Evolutionary conservation across 2,329 filamentous ascomycete genomes (phyloP), one percentile per base, ranked within the genome.

Genomic region (Aurifilum marmelostoma): DNA sequence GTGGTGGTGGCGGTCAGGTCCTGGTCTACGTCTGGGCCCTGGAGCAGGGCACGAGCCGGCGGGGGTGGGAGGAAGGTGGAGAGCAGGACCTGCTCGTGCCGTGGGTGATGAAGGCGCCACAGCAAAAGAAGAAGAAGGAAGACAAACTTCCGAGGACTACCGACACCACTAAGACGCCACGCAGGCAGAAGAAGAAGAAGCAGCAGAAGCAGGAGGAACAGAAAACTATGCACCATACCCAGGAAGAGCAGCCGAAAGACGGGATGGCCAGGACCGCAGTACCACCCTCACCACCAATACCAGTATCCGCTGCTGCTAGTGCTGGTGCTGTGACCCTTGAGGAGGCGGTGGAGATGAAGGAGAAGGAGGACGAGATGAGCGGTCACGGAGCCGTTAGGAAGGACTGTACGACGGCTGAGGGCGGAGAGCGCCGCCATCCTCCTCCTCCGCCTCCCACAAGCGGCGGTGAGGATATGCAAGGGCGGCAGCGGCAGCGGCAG

Each of bases 1-100:
- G 16, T 8, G 34, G 34, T 8, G 34, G 34, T 2, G 66, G 66
- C 60, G 93, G 93, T 1, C 88, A 85, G 77, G 91, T 91, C 21
- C 83, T 98, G 68, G 85, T 98, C 65, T 97, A 96, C 78, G 95
- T 97, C 24, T 98, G 96, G 96, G 96, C 96, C 0, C 84, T 99
- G 27, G 96, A 99, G 84, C 96, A 99, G 81, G 90, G 91, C 74
- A 83, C 83, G 69, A 97, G 94, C 79, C 88, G 96, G 68, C 85
- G 96, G 72, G 95, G 95, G 2, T 99, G 95, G 95, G 89, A 94
- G 76, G 90, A 92, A 77, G 89, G 89, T 27, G 88, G 91, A 71
- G 87, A 91, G 73, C 95, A 98, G 83, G 96, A 99, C 81, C 89
- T 96, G 71, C 91, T 98, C 82, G 96, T 99, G 62, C 94, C 96